Evolutionary conservation across 768 basidiomycete genomes (phyloP).

Genomic region (Boletus huronensis): DNA sequence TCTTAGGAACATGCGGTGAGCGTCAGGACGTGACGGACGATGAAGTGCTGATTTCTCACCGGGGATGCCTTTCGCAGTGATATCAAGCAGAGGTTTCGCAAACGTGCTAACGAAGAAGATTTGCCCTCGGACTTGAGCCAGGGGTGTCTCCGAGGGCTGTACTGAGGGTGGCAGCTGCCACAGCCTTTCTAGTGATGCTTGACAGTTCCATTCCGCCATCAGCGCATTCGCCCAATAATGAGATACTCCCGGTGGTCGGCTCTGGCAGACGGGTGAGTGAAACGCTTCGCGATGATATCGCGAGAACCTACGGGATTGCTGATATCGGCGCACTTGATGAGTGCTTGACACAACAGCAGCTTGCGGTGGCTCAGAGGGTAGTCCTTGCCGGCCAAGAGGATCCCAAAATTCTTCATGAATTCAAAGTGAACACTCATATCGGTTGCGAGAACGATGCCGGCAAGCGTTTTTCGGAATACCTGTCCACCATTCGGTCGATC

Average conservation of each 20-base stretch:
- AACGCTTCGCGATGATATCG: background rate
- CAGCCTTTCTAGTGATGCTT: conserved; percentile 80
- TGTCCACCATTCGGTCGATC: conserved; percentile 48
- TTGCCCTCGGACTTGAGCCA: conserved; percentile 77
- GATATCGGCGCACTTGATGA: conserved; percentile 98
- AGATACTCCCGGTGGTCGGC: conserved; percentile 88
- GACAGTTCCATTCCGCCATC: conserved; percentile 86
- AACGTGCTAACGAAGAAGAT: conserved; percentile 85
- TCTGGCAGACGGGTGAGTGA: conserved; percentile 42
- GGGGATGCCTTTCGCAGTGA: conserved; percentile 69
- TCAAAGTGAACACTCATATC: conserved; percentile 90
- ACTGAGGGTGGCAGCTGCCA: conserved; percentile 65
- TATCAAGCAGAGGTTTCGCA: conserved; percentile 78
- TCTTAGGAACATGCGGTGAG: conserved; percentile 46
- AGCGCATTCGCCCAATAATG: conserved; percentile 90
- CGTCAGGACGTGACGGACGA: background rate
- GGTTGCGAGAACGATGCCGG: conserved; percentile 82
- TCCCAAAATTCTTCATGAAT: conserved; percentile 71
- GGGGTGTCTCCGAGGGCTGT: conserved; percentile 42
- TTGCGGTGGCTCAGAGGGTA: conserved; percentile 46
- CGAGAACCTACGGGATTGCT: conserved; percentile 83
- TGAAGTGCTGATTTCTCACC: conserved; percentile 40
- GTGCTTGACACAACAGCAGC: conserved; percentile 78
- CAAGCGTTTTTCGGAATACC: conserved; percentile 70
- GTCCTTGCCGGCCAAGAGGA: conserved; percentile 41